Percentiles rank a stretch among this genome's conserved stretches.
Conservation (phyloP, 306 rosid genomes). For the Adenanthera pavonina region DNA sequence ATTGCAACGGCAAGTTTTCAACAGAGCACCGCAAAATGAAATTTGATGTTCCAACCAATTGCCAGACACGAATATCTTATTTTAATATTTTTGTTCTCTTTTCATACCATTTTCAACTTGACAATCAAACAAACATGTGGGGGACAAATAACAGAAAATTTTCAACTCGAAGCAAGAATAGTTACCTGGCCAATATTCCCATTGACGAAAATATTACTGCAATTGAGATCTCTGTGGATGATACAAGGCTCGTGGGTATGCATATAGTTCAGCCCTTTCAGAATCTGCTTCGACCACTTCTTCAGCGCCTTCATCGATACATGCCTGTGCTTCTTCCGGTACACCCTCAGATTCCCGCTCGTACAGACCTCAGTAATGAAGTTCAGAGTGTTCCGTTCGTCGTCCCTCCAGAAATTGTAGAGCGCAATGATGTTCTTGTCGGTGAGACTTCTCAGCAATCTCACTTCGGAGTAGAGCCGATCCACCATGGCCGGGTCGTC, state of each 20-base stretch:
- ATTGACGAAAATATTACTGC: constrained; percentile 93
- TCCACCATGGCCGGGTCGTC: background rate
- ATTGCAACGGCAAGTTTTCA: constrained; percentile 1
- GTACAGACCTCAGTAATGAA: constrained; percentile 15
- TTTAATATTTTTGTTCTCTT: background rate
- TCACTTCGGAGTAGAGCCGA: background rate
- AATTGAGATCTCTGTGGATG: constrained; percentile 83
- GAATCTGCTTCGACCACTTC: constrained; percentile 13
- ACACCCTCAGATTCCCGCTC: constrained; percentile 7
- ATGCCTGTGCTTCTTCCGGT: constrained; percentile 1
- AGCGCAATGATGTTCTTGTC: constrained; percentile 4
- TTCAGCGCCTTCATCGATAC: constrained; percentile 14
- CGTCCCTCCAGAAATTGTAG: constrained; percentile 9
- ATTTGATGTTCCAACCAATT: background rate
- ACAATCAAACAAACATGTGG: constrained; percentile 36
- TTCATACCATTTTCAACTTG: background rate
- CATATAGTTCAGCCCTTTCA: constrained; percentile 64
- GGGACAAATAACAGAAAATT: background rate
- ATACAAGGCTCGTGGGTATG: constrained; percentile 45
- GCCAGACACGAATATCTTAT: background rate
- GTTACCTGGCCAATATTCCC: constrained; percentile 43
- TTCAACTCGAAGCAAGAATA: background rate
- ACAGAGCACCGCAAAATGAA: background rate
- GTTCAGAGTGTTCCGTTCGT: background rate
- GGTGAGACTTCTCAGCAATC: background rate